Percentiles rank a stretch among this genome's conserved stretches.
Conservation (phyloP, 768 basidiomycete genomes). For the Hypholoma fasciculare region DNA sequence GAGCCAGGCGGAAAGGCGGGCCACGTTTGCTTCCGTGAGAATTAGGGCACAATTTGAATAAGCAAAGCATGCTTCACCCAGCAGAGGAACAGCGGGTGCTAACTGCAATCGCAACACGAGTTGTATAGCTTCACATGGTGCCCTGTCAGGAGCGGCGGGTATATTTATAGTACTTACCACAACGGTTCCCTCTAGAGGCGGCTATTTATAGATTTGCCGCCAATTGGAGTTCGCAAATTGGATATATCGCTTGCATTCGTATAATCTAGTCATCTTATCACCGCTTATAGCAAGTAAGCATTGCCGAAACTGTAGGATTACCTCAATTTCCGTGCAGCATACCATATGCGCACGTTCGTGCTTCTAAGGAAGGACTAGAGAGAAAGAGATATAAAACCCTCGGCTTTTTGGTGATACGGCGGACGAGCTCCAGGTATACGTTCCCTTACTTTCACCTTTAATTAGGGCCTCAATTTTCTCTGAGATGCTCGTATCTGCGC, state of each 20-base stretch:
- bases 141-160: background rate
- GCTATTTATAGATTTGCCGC: background rate
- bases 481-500: background rate
- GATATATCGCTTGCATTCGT: background rate
- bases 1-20: no score
- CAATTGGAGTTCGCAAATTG: background rate
- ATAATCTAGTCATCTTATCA: background rate
- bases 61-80: no score
- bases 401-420: background rate
- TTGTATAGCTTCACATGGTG: background rate
- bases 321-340: no score
- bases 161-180: background rate
- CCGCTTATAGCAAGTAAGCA: background rate
- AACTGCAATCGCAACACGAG: background rate
- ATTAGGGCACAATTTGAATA: no score
- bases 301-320: background rate
- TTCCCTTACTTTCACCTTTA: background rate
- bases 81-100: background rate
- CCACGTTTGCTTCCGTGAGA: no score
- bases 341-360: background rate
- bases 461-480: background rate
- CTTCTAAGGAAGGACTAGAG: background rate
- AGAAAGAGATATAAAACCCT: background rate
- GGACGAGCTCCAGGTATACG: background rate
- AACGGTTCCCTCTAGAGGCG: background rate